Percentiles rank a stretch among this genome's conserved stretches.
phyloP scores from a whole-genome alignment of 2,329 filamentous ascomycete species.

The Cytospora piceicola region DNA sequence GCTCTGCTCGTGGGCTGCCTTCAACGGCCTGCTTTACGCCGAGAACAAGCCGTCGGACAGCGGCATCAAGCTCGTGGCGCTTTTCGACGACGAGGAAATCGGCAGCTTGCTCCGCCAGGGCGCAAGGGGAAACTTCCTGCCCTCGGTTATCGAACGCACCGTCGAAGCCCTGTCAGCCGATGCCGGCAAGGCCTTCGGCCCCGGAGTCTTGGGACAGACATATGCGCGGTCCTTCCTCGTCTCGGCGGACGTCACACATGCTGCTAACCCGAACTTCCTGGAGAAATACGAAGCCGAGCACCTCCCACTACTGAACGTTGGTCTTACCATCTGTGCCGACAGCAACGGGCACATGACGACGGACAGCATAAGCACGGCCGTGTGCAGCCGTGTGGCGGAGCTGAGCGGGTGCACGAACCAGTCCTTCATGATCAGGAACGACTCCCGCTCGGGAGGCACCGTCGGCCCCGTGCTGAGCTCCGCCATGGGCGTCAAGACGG shows the following conservation, averaged over 20 bases:
- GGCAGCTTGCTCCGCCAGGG: conserved; percentile 90
- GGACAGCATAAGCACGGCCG: conserved; percentile 80
- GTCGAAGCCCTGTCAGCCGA: conserved; percentile 68
- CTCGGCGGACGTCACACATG: conserved; percentile 90
- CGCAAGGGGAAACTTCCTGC: conserved; percentile 86
- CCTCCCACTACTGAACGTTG: conserved; percentile 84
- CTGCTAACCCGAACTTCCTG: conserved; percentile 92
- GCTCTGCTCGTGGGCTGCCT: conserved; percentile 90
- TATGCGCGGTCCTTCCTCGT: conserved; percentile 92
- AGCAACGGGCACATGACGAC: conserved; percentile 97
- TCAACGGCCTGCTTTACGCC: conserved; percentile 78
- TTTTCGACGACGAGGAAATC: conserved; percentile 97
- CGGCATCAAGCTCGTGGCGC: conserved; percentile 86
- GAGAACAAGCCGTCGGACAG: conserved; percentile 60
- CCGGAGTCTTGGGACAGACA: conserved; percentile 74
- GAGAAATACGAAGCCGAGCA: conserved; percentile 83
- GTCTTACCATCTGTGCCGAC: conserved; percentile 78
- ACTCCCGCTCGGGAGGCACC: conserved; percentile 85
- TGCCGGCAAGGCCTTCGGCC: conserved; percentile 51
- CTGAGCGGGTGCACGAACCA: conserved; percentile 74
- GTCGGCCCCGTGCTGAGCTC: conserved; percentile 90
- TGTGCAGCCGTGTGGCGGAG: conserved; percentile 79
- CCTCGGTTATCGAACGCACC: conserved; percentile 77
- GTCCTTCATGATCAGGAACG: conserved; percentile 93
- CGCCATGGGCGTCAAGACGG: conserved; percentile 77